A percentile compares a stretch with the other conserved stretches of the same genome.
These are phyloP conservation scores for Symbiodinium natans DNA, from an alignment of 73 alveolate genomes.

Conservation along the genomic window DNA sequence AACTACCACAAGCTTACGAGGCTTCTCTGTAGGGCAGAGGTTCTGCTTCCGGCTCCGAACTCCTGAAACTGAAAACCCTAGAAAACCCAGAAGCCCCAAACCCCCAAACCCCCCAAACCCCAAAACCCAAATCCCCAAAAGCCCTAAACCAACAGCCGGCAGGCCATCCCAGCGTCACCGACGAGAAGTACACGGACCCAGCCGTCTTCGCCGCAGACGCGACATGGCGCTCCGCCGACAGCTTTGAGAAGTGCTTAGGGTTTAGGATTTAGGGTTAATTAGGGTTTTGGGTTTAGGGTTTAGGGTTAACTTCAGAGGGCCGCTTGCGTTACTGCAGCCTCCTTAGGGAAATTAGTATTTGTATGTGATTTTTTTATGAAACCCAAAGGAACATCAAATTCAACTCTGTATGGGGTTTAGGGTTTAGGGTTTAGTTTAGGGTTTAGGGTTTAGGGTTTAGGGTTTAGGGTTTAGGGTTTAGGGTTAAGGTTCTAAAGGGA, in stretches of 20 bases:
- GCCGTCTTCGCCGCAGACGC: neutral
- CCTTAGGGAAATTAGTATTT: no score
- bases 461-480: neutral
- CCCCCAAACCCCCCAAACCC: neutral
- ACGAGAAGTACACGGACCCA: slow-evolving; percentile 6
- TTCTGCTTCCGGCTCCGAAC: no score
- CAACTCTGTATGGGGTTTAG: neutral
- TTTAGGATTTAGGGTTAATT: neutral
- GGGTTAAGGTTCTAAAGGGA: neutral
- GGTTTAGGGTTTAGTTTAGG: neutral
- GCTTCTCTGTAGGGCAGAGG: no score
- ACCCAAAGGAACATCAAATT: no score
- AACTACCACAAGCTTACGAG: no score
- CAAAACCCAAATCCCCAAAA: no score
- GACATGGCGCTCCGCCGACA: neutral
- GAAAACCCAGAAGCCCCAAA: neutral
- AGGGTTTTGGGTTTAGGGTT: no score
- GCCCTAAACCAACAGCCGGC: neutral
- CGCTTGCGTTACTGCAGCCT: no score
- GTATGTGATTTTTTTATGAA: neutral
- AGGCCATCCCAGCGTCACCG: slow-evolving; percentile 33
- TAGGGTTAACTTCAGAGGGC: no score
- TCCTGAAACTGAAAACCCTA: no score
- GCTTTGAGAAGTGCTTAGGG: neutral
- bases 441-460: neutral